These are phyloP conservation scores for Dioscorea alata DNA, from an alignment of 106 monocot genomes.

Conservation along the genomic window DNA sequence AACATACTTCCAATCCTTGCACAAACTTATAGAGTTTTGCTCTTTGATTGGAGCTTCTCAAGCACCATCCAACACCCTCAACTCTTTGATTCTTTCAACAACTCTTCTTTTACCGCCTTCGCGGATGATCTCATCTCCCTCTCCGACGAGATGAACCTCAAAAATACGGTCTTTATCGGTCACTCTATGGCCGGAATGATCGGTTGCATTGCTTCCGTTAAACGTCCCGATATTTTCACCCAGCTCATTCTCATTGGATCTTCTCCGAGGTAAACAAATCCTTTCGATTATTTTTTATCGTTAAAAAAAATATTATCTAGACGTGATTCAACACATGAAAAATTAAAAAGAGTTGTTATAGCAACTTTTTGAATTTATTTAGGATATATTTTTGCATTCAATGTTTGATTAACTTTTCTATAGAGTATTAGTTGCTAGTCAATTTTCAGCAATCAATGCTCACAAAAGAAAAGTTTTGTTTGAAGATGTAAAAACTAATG, in stretches of 20 bases:
- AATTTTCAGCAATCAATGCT: no score
- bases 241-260: constrained; percentile 60
- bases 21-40: constrained; percentile 21
- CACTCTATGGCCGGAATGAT: constrained; percentile 78
- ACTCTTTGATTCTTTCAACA: constrained; percentile 1
- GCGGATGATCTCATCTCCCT: constrained; percentile 49
- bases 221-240: constrained; percentile 43
- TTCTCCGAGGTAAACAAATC: constrained; percentile 41
- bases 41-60: constrained; percentile 67
- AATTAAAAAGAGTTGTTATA: no score
- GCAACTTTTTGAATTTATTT: no score
- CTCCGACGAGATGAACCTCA: constrained; percentile 31
- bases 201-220: constrained; percentile 60
- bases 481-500: no score
- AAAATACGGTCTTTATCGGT: constrained; percentile 33
- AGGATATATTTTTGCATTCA: no score
- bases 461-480: no score
- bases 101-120: constrained; percentile 27
- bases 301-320: neutral
- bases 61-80: constrained; percentile 2
- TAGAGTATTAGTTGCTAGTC: no score
- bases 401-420: no score
- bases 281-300: neutral
- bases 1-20: constrained; percentile 27
- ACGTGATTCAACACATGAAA: no score